These are phyloP conservation scores for Tolypocladium pustulatum DNA, from an alignment of 2,329 filamentous ascomycete species.

Conservation along the genomic window DNA sequence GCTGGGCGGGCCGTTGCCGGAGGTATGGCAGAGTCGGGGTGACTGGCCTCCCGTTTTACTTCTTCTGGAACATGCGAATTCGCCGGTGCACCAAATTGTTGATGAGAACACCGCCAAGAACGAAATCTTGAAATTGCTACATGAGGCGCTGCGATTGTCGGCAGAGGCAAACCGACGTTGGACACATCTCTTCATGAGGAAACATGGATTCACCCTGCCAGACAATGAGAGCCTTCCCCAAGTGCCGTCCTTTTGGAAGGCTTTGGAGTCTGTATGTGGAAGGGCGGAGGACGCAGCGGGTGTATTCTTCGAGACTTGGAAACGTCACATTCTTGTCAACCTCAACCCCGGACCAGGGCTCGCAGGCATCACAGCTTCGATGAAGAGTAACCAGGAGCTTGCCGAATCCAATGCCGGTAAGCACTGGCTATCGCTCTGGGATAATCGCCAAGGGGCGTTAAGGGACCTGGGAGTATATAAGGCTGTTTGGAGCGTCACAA, in stretches of 20 bases:
- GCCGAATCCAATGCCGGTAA: not conserved
- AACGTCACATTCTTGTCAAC: not conserved
- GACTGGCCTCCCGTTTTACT: not conserved
- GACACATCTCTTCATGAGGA: not conserved
- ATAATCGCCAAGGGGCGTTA: not conserved
- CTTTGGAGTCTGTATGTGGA: not conserved
- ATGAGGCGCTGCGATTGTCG: not conserved
- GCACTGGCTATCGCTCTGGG: not conserved
- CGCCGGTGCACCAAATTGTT: not conserved
- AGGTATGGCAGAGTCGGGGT: not conserved
- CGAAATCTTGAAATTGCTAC: not conserved
- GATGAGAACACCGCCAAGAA: not conserved
- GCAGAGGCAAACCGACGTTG: not conserved
- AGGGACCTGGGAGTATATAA: not conserved
- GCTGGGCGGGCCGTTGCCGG: not conserved
- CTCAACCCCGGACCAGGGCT: not conserved
- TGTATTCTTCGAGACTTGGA: not conserved
- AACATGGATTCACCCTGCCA: not conserved
- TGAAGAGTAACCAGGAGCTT: not conserved
- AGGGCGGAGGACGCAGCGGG: not conserved
- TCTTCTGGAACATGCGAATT: not conserved
- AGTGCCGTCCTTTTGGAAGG: not conserved
- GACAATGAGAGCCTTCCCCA: not conserved
- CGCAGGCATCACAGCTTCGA: not conserved
- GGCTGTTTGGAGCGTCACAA: not conserved